Conservation (phyloP, 352 stramenopile genomes). For the Phytopythium ostracodes region DNA sequence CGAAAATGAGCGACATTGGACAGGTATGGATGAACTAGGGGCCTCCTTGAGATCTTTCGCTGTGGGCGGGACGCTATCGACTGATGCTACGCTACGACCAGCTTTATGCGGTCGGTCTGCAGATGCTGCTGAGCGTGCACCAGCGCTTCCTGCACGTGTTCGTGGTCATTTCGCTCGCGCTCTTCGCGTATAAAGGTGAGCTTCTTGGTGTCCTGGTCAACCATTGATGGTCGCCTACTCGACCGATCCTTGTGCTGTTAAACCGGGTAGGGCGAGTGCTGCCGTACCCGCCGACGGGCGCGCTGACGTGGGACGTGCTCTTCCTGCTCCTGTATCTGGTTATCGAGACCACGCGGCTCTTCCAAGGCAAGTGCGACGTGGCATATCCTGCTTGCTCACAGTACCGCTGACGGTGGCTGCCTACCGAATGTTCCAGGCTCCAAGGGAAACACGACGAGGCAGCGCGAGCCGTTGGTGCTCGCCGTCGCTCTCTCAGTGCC, state of each 20-base stretch:
- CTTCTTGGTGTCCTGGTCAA: too few species aligned
- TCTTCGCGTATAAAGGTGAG: conserved; percentile 82
- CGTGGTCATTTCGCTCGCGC: conserved; percentile 30
- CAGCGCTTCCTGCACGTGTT: conserved; percentile 67
- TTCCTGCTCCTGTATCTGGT: conserved; percentile 58
- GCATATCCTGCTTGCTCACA: background rate
- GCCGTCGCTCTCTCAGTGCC: conserved; percentile 48
- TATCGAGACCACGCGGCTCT: conserved; percentile 59
- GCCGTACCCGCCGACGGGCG: conserved; percentile 39
- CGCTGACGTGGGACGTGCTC: conserved; percentile 54
- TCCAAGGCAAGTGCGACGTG: conserved; percentile 29
- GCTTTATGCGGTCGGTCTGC: conserved; percentile 49
- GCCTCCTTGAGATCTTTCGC: background rate
- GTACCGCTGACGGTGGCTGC: background rate
- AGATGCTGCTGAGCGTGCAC: conserved; percentile 71
- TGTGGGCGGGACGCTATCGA: background rate
- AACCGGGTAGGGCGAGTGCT: conserved; percentile 43
- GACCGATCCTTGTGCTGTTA: too few species aligned
- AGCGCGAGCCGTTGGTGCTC: conserved; percentile 53
- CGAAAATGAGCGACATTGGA: background rate
- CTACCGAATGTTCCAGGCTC: conserved; percentile 28
- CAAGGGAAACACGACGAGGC: conserved; percentile 79
- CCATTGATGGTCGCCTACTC: too few species aligned
- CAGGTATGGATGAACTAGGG: background rate
- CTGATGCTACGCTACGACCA: background rate